phyloP scores from a whole-genome alignment of 192 early-diverging fungal genomes.

The Spinellus fusiger region DNA sequence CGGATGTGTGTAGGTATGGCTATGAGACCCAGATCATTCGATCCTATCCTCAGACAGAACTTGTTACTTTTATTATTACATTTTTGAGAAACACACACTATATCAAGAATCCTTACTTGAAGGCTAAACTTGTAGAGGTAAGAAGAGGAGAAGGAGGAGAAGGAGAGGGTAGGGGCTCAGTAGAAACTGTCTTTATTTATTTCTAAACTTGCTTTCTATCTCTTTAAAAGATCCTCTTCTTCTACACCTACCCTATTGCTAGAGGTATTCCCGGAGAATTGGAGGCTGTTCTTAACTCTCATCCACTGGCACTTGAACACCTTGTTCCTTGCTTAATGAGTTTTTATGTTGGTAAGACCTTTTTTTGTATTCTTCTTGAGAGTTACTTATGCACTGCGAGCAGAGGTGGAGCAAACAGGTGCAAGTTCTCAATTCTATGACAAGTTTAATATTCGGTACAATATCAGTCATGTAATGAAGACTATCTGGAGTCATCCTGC shows the following conservation, averaged over 20 bases:
- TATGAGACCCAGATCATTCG: constrained; percentile 40
- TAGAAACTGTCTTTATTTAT: too few species aligned
- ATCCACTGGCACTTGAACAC: constrained; percentile 66
- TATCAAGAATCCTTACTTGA: constrained; percentile 93
- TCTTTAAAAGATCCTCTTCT: constrained; percentile 63
- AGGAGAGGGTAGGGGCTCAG: too few species aligned
- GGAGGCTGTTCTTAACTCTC: constrained; percentile 58
- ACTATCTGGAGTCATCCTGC: constrained; percentile 64
- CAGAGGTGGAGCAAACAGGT: constrained; percentile 93
- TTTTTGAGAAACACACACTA: constrained; percentile 74
- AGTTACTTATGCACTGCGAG: not conserved
- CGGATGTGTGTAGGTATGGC: constrained; percentile 7
- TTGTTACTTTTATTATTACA: constrained; percentile 66
- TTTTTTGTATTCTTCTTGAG: not conserved
- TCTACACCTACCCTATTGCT: constrained; percentile 66
- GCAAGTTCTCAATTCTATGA: constrained; percentile 93
- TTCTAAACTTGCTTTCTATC: constrained; percentile 37
- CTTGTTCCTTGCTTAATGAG: constrained; percentile 79
- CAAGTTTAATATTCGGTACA: constrained; percentile 97
- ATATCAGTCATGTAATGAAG: constrained; percentile 90
- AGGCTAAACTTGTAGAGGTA: constrained; percentile 91
- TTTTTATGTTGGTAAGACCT: constrained; percentile 80
- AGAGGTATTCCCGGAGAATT: constrained; percentile 56
- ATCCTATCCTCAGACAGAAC: constrained; percentile 36
- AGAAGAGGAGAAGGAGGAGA: too few species aligned